Evolutionary conservation across 495 filamentous ascomycete species (phyloP), one percentile per base, ranked within the genome.

Genomic region (Pyrenula aspistea): DNA sequence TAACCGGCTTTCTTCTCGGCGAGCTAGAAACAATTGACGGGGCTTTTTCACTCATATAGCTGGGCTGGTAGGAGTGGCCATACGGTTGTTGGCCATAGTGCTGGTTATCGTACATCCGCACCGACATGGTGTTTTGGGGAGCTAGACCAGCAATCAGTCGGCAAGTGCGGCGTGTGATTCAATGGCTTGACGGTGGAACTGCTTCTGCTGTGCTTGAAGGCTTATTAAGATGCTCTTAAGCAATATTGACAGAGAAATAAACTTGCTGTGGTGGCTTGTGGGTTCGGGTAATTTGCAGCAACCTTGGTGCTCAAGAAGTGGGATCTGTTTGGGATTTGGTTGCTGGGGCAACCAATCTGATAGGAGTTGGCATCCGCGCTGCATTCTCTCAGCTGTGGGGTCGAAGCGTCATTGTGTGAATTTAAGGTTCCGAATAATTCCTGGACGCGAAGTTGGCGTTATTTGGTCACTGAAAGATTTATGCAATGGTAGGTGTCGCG

Each of bases 1-100:
- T 77, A 57, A 77, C 71, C 56, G 79, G 77, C 55, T 66, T 76
- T 58, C 79, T 67, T 65, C 67, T 69, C 20, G 77, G 76, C 21
- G 70, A 67, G 56, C 73, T 68, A 24, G 76, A 66, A 8, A 72
- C 55, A 65, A 74, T 60, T 64, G 72, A 62, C 55, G 73, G 76
- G 57, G 73, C 73, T 22, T 71, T 71, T 8, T 66, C 62, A 25
- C 56, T 67, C 51, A 61, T 36, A 54, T 61, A 23, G 62, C 77
- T 58, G 11, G 75, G 75, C 63, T 73, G 76, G 55, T 75, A 73
- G n/a, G n/a, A n/a, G n/a, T n/a, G n/a, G n/a, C n/a, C n/a, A n/a
- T n/a, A n/a, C 15, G 15, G 72, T 51, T 74, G 72, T 56, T 71
- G 68, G 58, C 72, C 74, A 70, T 77, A 75, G 61, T 73, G 68